These are phyloP conservation scores for Scleroderma citrinum DNA, from an alignment of 768 basidiomycete genomes.

Conservation along the genomic window DNA sequence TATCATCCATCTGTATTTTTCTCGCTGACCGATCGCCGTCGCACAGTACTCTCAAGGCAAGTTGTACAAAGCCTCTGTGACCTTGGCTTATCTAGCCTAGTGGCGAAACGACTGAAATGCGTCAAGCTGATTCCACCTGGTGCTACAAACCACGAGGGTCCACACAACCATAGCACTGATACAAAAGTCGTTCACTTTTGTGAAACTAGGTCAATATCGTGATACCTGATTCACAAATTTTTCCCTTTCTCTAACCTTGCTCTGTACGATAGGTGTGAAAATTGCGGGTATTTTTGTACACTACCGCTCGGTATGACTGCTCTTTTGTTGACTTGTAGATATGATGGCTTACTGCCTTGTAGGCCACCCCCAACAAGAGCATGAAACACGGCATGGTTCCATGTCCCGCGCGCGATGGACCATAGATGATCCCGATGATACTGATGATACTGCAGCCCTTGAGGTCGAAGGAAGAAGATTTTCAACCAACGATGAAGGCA, in stretches of 20 bases:
- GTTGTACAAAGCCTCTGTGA: neutral
- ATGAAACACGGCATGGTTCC: constrained; percentile 59
- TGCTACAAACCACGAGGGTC: constrained; percentile 32
- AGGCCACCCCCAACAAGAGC: constrained; percentile 57
- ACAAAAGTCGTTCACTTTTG: constrained; percentile 44
- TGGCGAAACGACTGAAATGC: constrained; percentile 43
- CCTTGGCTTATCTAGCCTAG: constrained; percentile 16
- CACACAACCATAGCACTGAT: constrained; percentile 40
- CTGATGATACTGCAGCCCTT: constrained; percentile 35
- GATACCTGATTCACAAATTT: neutral
- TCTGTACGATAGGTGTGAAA: constrained; percentile 32
- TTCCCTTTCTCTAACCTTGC: neutral
- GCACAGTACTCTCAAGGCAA: constrained; percentile 43
- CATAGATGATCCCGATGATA: constrained; percentile 45
- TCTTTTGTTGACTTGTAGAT: neutral
- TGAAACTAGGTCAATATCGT: constrained; percentile 30
- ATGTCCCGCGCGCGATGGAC: constrained; percentile 57
- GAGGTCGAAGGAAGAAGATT: constrained; percentile 55
- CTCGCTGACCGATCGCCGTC: neutral
- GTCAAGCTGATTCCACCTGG: constrained; percentile 38
- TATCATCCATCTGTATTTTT: neutral
- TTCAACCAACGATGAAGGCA: constrained; percentile 48
- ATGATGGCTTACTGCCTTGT: neutral
- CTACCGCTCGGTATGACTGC: constrained; percentile 38
- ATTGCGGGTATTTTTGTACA: constrained; percentile 50